Conservation (phyloP, 2,329 filamentous ascomycete species). For the Pseudocercospora fijiensis region DNA sequence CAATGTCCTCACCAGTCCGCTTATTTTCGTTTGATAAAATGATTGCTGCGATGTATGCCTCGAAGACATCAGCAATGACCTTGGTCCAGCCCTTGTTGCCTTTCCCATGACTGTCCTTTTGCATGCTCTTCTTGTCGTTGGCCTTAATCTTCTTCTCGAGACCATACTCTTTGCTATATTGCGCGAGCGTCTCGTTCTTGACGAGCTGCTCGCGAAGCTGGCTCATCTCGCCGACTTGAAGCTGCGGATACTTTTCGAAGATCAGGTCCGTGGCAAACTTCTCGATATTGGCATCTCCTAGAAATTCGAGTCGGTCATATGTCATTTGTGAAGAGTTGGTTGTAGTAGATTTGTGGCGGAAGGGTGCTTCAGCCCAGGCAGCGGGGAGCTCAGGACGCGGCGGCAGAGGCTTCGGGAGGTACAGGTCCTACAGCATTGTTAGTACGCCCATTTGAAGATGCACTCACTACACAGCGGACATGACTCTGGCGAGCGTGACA, state of each 20-base stretch:
- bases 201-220: conserved; percentile 77
- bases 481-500: not conserved
- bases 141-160: conserved; percentile 62
- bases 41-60: conserved; percentile 81
- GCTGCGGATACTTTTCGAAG: conserved; percentile 65
- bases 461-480: not conserved
- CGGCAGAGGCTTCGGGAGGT: conserved; percentile 27
- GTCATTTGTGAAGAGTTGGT: conserved; percentile 35
- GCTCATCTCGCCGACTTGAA: conserved; percentile 67
- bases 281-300: conserved; percentile 85
- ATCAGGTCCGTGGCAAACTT: conserved; percentile 74
- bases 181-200: conserved; percentile 73
- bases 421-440: not conserved
- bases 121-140: conserved; percentile 16
- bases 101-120: conserved; percentile 29
- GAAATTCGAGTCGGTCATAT: conserved; percentile 84
- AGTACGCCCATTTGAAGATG: not conserved
- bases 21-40: conserved; percentile 63
- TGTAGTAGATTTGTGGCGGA: conserved; percentile 37
- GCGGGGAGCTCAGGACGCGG: conserved; percentile 32
- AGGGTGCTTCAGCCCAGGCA: conserved; percentile 33
- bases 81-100: conserved; percentile 64
- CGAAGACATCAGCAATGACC: conserved; percentile 81
- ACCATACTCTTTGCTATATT: conserved; percentile 68
- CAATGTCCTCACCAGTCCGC: conserved; percentile 58